Evolutionary conservation across 2,329 filamentous ascomycete genomes (phyloP), one percentile per base, ranked within the genome.

Genomic region (Calonectria montana): DNA sequence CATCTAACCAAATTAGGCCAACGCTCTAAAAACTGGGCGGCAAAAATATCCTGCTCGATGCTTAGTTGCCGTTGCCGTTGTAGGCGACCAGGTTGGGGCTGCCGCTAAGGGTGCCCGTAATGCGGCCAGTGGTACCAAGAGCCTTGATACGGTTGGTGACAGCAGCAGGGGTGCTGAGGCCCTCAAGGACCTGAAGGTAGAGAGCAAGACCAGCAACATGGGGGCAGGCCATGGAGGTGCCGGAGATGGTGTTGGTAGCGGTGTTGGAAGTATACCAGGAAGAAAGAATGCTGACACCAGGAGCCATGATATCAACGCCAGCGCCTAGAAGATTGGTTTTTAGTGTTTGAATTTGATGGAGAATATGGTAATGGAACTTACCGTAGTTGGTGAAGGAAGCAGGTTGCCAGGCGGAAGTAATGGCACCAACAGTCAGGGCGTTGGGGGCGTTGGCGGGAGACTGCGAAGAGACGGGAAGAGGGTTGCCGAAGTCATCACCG

Each of bases 371-470:
- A 23, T 3, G 25, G n/a, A 1, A 62, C 37, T 70, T 45, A 39
- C 85, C 86, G 70, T 83, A 89, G 84, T 89, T 90, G 79, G 86
- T 88, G 82, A 84, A 88, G 35, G 77, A 79, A 67, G 87, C 82
- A 43, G 82, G 80, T 65, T 77, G 73, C 74, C 87, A 85, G 67
- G 71, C 76, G 23, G 69, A 76, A 74, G 83, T 81, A 53, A 84
- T 84, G 47, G 88, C 85, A 65, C 85, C 88, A 53, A 90, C 87
- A 6, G 88, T 89, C 77, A 88, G 85, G 59, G 84, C 88, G 41
- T 80, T 79, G 7, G 85, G 65, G 37, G 83, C 85, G 7, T 84
- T 86, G 67, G 87, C 85, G 2, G 87, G 87, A 18, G 87, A 89
- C 75, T 80, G 83, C 78, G 79, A 80, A 37, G 81, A 78, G 1